Conservation (phyloP, 495 filamentous ascomycete genomes). For the Penicillium steckii region DNA sequence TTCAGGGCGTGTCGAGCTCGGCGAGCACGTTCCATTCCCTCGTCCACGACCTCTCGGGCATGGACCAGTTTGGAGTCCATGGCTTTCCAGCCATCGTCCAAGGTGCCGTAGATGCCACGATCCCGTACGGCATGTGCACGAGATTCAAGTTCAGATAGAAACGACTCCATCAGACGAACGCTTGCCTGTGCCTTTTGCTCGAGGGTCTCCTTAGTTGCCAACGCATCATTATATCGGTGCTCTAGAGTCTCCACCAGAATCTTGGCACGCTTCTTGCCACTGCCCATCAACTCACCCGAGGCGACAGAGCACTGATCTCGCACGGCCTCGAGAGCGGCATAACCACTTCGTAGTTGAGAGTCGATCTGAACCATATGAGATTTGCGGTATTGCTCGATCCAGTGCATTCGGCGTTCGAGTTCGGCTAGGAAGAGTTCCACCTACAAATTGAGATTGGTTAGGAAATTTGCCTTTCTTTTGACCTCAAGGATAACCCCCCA, state of each 20-base stretch:
- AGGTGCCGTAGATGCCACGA: constrained; percentile 53
- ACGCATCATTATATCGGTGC: constrained; percentile 80
- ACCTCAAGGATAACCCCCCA: neutral
- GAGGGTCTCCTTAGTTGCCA: constrained; percentile 80
- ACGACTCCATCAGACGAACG: constrained; percentile 79
- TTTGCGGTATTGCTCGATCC: constrained; percentile 86
- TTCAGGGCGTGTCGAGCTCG: constrained; percentile 73
- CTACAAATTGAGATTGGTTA: constrained; percentile 33
- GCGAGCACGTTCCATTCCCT: constrained; percentile 75
- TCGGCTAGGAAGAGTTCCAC: constrained; percentile 89
- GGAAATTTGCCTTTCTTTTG: too few relatives aligned
- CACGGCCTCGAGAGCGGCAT: constrained; percentile 82
- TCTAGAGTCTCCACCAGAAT: constrained; percentile 96
- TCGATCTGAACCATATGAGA: constrained; percentile 79
- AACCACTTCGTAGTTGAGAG: constrained; percentile 74
- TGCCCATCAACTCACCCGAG: constrained; percentile 88
- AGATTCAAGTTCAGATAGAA: constrained; percentile 79
- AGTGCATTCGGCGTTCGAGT: constrained; percentile 80
- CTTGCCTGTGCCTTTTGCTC: constrained; percentile 88
- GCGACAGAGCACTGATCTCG: constrained; percentile 83
- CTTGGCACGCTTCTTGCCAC: constrained; percentile 77
- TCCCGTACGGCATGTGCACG: constrained; percentile 74
- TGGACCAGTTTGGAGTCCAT: constrained; percentile 76
- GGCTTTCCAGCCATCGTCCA: constrained; percentile 69
- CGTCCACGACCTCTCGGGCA: constrained; percentile 74